Evolutionary conservation across 225 moss, liverwort and hornwort species (phyloP).

Genomic region (Bryoerythrophyllum caledonicum): DNA sequence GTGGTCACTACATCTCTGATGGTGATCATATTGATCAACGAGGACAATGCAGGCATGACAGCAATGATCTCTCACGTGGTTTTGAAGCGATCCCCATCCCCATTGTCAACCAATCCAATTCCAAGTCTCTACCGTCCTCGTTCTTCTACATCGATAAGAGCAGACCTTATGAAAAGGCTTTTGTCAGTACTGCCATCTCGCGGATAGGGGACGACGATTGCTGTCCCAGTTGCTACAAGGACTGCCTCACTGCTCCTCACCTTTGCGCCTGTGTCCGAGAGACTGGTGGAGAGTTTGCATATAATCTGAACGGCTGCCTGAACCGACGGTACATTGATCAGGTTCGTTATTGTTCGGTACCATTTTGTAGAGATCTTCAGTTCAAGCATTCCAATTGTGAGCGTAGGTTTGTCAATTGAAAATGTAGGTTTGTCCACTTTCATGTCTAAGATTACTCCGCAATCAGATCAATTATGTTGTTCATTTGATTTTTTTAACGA

Average conservation of each 20-base stretch:
- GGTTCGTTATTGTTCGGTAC: constrained; percentile 1
- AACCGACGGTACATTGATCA: constrained; percentile 48
- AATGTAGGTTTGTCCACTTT: background rate
- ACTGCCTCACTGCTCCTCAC: constrained; percentile 64
- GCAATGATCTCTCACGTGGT: constrained; percentile 72
- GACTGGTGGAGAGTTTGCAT: constrained; percentile 89
- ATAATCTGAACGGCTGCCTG: constrained; percentile 61
- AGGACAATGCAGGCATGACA: constrained; percentile 45
- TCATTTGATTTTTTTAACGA: constrained; percentile 33
- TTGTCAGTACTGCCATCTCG: constrained; percentile 69
- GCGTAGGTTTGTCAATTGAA: too few relatives aligned
- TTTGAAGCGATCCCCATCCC: constrained; percentile 69
- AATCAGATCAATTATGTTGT: constrained; percentile 17
- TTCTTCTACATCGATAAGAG: constrained; percentile 82
- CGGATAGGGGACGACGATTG: constrained; percentile 87
- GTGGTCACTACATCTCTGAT: constrained; percentile 2
- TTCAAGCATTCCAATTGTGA: background rate
- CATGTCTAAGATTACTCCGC: background rate
- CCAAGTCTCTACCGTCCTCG: constrained; percentile 59
- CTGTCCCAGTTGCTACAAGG: constrained; percentile 64
- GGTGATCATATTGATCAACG: constrained; percentile 28
- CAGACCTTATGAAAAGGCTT: constrained; percentile 70
- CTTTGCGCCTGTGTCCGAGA: constrained; percentile 78
- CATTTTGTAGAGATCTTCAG: background rate
- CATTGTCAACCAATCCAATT: constrained; percentile 77